Conservation (phyloP, 768 basidiomycete genomes). For the Panaeolus cyanescens region DNA sequence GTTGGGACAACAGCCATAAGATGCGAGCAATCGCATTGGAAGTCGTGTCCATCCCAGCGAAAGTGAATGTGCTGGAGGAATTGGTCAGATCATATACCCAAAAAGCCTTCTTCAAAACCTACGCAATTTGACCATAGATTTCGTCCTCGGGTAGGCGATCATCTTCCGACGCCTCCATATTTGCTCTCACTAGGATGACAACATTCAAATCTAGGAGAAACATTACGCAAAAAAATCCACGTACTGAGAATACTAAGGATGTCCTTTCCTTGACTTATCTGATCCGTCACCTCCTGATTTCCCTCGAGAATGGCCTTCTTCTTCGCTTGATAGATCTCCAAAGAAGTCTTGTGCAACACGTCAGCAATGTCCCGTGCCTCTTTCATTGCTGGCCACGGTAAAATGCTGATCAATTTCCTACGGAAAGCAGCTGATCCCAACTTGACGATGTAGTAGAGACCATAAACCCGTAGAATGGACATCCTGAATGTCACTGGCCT, state of each 20-base stretch:
- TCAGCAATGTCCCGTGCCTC: constrained; percentile 31
- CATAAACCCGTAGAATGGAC: constrained; percentile 16
- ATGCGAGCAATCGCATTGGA: constrained; percentile 20
- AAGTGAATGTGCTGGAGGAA: constrained; percentile 18
- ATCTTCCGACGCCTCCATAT: constrained; percentile 30
- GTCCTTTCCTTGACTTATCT: constrained; percentile 42
- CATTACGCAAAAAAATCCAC: constrained; percentile 10
- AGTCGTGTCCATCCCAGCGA: constrained; percentile 25
- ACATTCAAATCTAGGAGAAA: background rate
- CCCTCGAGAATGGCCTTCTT: constrained; percentile 32
- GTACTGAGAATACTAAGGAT: constrained; percentile 47
- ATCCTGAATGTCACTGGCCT: constrained; percentile 20
- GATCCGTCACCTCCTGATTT: constrained; percentile 30
- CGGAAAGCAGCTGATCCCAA: constrained; percentile 30
- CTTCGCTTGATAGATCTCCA: constrained; percentile 36
- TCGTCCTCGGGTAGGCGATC: constrained; percentile 36
- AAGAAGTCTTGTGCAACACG: constrained; percentile 33
- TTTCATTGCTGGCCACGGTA: constrained; percentile 32
- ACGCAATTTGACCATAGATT: constrained; percentile 37
- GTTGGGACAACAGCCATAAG: constrained; percentile 13
- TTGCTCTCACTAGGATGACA: constrained; percentile 36
- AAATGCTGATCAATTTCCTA: constrained; percentile 28
- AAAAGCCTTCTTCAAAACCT: background rate
- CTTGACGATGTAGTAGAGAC: constrained; percentile 15
- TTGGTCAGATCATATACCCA: background rate